Percentiles rank a stretch among this genome's conserved stretches.
Evolutionary conservation across 208 protist species (phyloP).

Genomic region (Leishmania martiniquensis): DNA sequence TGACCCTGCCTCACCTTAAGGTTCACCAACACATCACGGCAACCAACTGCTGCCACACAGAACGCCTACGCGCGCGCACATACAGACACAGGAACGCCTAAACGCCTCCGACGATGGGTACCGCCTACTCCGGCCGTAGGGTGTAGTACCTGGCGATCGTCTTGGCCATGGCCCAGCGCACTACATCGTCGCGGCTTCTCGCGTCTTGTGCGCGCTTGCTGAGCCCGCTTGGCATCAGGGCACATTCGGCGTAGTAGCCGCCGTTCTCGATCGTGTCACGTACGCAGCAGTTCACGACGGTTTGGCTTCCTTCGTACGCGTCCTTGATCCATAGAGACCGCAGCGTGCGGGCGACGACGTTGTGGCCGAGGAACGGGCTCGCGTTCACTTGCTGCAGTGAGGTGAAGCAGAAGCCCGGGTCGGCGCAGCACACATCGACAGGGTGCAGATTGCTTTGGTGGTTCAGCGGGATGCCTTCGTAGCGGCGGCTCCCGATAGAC

Average conservation of each 20-base stretch:
- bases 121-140: conserved; percentile 20
- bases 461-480: conserved; percentile 76
- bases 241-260: conserved; percentile 80
- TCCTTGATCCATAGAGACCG: conserved; percentile 77
- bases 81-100: not conserved
- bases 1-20: not conserved
- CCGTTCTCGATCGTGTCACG: conserved; percentile 63
- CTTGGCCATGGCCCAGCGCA: conserved; percentile 84
- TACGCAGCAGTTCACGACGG: conserved; percentile 75
- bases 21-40: not conserved
- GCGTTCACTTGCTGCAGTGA: conserved; percentile 41
- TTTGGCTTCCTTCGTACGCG: conserved; percentile 77
- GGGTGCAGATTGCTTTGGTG: conserved; percentile 59
- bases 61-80: not conserved
- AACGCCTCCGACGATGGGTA: not conserved
- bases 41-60: too few relatives aligned
- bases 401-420: conserved; percentile 78
- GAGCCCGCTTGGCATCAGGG: conserved; percentile 64
- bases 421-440: conserved; percentile 65
- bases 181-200: conserved; percentile 58
- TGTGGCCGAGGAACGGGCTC: conserved; percentile 49
- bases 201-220: conserved; percentile 64
- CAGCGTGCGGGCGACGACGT: conserved; percentile 52
- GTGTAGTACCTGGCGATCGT: conserved; percentile 85
- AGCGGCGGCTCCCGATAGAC: conserved; percentile 64